Percentiles rank a stretch among this genome's conserved stretches.
Evolutionary conservation across 2,329 filamentous ascomycete genomes (phyloP).

Genomic region (Stachybotrys elegans): DNA sequence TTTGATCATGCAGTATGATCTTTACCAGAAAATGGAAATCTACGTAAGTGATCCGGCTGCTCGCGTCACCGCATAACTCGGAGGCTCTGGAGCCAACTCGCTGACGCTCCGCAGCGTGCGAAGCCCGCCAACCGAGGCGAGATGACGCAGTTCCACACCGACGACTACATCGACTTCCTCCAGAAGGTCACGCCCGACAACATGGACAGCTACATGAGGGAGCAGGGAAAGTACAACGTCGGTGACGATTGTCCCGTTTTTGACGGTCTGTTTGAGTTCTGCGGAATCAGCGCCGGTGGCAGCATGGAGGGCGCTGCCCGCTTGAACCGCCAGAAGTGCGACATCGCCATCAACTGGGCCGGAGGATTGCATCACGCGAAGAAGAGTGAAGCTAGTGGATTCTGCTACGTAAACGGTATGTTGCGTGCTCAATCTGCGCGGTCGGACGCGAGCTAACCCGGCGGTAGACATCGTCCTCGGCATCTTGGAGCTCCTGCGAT

Average conservation of each 20-base stretch:
- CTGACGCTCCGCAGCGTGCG: conserved; percentile 55
- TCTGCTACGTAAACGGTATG: conserved; percentile 95
- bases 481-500: conserved; percentile 84
- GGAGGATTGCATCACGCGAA: conserved; percentile 96
- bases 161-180: conserved; percentile 93
- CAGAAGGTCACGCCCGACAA: conserved; percentile 96
- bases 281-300: conserved; percentile 88
- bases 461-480: conserved; percentile 83
- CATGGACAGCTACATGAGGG: conserved; percentile 88
- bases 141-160: conserved; percentile 89
- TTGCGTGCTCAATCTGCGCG: conserved; percentile 11
- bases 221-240: conserved; percentile 91
- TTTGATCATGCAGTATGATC: conserved; percentile 90
- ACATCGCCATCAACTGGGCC: conserved; percentile 98
- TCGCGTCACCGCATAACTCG: not conserved
- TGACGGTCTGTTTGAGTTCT: conserved; percentile 95
- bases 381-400: conserved; percentile 91
- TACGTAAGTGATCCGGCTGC: conserved; percentile 71
- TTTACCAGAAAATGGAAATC: conserved; percentile 95
- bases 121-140: conserved; percentile 86
- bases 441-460: conserved; percentile 1
- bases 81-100: not conserved
- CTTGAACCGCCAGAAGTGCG: conserved; percentile 83
- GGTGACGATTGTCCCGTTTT: conserved; percentile 97
- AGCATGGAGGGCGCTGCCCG: conserved; percentile 91